These are phyloP conservation scores for Fusarium sp. DNA, from an alignment of 2,329 filamentous ascomycete species.

Conservation along the genomic window DNA sequence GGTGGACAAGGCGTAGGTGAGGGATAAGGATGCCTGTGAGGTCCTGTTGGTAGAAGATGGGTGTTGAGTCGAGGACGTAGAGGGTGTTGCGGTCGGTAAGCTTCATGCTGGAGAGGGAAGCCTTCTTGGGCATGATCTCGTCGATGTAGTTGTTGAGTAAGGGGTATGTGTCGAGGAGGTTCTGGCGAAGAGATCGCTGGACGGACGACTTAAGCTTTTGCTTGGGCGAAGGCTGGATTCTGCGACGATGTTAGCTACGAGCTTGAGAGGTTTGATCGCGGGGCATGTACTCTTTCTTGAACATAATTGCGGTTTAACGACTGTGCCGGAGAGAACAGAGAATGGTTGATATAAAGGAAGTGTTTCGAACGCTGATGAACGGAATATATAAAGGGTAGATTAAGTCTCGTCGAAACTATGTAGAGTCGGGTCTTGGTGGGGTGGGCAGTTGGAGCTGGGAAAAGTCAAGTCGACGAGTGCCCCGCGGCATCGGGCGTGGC, in stretches of 20 bases:
- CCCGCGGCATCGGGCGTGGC: conserved; percentile 45
- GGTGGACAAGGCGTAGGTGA: conserved; percentile 89
- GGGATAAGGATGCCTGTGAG: conserved; percentile 81
- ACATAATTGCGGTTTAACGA: conserved; percentile 70
- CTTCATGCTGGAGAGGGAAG: conserved; percentile 89
- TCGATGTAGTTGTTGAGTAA: conserved; percentile 89
- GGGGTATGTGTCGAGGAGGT: conserved; percentile 86
- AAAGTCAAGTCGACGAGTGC: conserved; percentile 44
- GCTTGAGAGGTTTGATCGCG: conserved; percentile 4
- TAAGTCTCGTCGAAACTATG: conserved; percentile 6
- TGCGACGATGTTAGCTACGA: conserved; percentile 56
- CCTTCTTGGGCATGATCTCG: conserved; percentile 94
- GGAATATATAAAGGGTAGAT: neutral
- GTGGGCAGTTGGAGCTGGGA: conserved; percentile 37
- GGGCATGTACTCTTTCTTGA: conserved; percentile 85
- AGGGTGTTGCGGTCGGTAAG: conserved; percentile 90
- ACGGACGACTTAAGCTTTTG: conserved; percentile 98
- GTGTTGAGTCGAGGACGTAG: conserved; percentile 81
- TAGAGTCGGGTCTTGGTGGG: conserved; percentile 37
- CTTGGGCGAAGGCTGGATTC: conserved; percentile 78
- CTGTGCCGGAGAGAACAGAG: conserved; percentile 1
- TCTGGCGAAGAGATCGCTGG: conserved; percentile 85
- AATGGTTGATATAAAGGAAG: neutral
- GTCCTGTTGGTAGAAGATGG: conserved; percentile 92
- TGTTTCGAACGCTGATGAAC: neutral